phyloP scores from a whole-genome alignment of 2,329 filamentous ascomycete species.

The Trichocomaceae sp. region DNA sequence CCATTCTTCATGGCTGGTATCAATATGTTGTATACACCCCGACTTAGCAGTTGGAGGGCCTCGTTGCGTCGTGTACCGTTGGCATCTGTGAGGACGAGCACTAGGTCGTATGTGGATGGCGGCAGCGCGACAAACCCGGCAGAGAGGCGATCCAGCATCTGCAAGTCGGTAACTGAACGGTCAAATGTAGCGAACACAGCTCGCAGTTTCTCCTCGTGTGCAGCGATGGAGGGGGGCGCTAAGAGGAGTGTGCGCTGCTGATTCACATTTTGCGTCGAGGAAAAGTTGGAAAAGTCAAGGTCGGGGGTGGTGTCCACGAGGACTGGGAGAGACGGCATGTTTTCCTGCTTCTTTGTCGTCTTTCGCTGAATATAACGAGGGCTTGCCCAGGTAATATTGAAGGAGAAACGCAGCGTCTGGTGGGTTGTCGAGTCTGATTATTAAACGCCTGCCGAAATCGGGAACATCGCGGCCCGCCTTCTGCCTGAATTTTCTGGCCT shows the following conservation, averaged over 20 bases:
- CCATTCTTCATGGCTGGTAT: conserved; percentile 12
- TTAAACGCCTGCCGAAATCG: conserved; percentile 10
- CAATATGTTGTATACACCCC: conserved; percentile 8
- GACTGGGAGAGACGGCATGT: conserved; percentile 40
- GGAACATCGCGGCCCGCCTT: not conserved
- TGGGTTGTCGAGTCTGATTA: not conserved
- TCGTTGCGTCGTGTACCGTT: conserved; percentile 10
- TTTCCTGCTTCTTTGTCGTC: not conserved
- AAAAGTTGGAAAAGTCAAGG: conserved; percentile 40
- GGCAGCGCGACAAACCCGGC: conserved; percentile 75
- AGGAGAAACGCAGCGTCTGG: not conserved
- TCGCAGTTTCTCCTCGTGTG: conserved; percentile 71
- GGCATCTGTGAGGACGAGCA: conserved; percentile 71
- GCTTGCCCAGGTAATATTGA: not conserved
- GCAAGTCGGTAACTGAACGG: conserved; percentile 73
- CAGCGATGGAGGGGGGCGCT: conserved; percentile 81
- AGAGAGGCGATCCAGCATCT: conserved; percentile 93
- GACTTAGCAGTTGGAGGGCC: conserved; percentile 5
- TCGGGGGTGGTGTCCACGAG: conserved; percentile 53
- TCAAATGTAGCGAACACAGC: conserved; percentile 66
- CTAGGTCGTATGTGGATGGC: conserved; percentile 68
- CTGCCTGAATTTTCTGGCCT: conserved; percentile 8
- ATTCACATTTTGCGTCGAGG: conserved; percentile 18
- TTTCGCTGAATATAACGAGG: not conserved
- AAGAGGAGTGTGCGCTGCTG: conserved; percentile 66